Base-by-base conservation (phyloP, 805 yeast species). In the Saturnispora galanensis region DNA sequence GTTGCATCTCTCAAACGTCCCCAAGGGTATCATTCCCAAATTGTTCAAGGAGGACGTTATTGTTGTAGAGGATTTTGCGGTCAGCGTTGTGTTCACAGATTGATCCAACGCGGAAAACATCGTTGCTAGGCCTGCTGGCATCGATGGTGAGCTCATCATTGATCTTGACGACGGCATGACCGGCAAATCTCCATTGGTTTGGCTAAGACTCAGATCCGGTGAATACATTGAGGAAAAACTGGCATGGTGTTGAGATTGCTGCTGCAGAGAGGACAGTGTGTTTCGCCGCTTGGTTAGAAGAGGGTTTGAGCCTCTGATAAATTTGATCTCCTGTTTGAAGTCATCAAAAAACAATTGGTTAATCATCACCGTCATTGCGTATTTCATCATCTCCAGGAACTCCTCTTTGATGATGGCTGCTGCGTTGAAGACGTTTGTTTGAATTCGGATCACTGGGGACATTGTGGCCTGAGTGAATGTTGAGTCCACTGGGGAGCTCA, bases 341-440 rank as follows among this genome's bases (percentile, higher is more conserved):
- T 57, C 60, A 39, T 64, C 65, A 40, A 58, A 51, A 44, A 55
- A 56, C 34, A 50, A 35, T 36, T 53, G 58, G 12, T 50, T 54
- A 29, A 56, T 45, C 46, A 54, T 48, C 1, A 53, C 47, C 17
- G 50, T 49, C 58, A 78, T 60, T 1, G 79, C 76, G 12, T 55
- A 50, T 36, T 61, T 62, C 16, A 77, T 52, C 31, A 76, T 63
- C 17, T 72, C 76, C 36, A 65, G 60, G 1, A 77, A 53, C 38
- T 74, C 78, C 21, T 63, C 64, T 12, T 69, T 42, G n/a, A 76
- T 52, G 4, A 66, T 62, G 4, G 69, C 61, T 0, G 65, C 54
- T 4, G 66, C 50, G 31, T 5, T 43, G 35, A 18, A 51, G 12
- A 40, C n/a, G 5, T 30, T 31, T 5, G 45, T 29, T 21, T 41